phyloP scores from a whole-genome alignment of 2,329 filamentous ascomycete species.

The Xylaria sp. region DNA sequence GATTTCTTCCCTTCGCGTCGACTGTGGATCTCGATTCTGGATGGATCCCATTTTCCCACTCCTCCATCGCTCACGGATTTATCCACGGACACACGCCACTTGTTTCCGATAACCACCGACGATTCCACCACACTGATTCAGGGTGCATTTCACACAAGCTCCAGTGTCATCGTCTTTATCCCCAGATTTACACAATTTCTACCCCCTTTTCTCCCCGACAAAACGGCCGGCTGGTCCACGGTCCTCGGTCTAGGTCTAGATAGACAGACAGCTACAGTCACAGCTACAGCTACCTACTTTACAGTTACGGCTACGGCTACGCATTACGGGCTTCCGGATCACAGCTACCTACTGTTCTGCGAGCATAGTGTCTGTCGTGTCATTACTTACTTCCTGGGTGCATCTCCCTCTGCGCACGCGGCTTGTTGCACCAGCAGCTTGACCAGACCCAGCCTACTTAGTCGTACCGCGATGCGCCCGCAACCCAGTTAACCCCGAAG shows the following conservation, averaged over 20 bases:
- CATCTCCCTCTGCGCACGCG: background rate
- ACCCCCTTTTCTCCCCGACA: background rate
- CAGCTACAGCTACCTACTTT: too few relatives aligned
- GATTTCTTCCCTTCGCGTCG: slow-evolving; percentile 3
- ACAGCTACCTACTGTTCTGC: background rate
- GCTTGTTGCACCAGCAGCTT: slow-evolving; percentile 3
- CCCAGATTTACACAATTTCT: slow-evolving; percentile 3
- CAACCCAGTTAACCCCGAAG: slow-evolving; percentile 24
- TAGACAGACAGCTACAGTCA: too few relatives aligned
- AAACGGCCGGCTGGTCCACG: background rate
- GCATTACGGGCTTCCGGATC: too few relatives aligned
- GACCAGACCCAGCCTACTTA: background rate
- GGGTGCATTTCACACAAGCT: slow-evolving; percentile 7
- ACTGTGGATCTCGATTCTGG: slow-evolving; percentile 1
- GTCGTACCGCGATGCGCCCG: slow-evolving; percentile 1
- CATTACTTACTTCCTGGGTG: background rate
- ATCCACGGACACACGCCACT: slow-evolving; percentile 21
- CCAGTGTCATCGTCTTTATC: background rate
- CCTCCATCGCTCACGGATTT: slow-evolving; percentile 17
- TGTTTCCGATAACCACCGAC: slow-evolving; percentile 22
- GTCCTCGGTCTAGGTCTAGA: too few relatives aligned
- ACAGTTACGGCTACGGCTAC: too few relatives aligned
- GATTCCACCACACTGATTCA: slow-evolving; percentile 5
- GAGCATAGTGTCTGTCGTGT: background rate
- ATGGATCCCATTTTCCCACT: slow-evolving; percentile 14